Conservation (phyloP, 75 land plant genomes). For the Selaginella moellendorffii region DNA sequence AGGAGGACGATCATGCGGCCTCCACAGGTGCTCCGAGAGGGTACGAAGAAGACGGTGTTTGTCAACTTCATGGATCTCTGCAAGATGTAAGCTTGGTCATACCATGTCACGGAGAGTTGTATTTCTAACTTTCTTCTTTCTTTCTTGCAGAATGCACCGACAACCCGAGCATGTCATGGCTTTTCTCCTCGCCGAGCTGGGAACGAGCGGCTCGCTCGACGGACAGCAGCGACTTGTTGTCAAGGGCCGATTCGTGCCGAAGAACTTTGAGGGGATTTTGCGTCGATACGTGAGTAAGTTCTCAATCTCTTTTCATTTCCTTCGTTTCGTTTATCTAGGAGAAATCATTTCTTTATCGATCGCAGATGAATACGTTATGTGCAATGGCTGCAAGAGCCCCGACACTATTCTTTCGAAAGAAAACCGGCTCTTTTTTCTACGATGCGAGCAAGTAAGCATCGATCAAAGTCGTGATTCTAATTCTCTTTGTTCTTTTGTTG, state of each 20-base stretch:
- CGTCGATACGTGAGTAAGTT: constrained; percentile 76
- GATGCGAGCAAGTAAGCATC: constrained; percentile 67
- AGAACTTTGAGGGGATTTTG: constrained; percentile 74
- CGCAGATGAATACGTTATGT: constrained; percentile 87
- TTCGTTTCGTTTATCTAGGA: background rate
- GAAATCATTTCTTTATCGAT: background rate
- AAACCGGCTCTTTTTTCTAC: constrained; percentile 69
- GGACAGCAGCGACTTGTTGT: constrained; percentile 77
- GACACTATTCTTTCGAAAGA: constrained; percentile 86
- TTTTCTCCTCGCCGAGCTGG: constrained; percentile 75
- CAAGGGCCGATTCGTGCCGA: constrained; percentile 82
- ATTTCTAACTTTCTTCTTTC: background rate
- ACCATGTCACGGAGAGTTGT: background rate
- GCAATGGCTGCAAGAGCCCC: constrained; percentile 83
- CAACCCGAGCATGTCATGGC: constrained; percentile 89
- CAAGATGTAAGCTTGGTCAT: constrained; percentile 46
- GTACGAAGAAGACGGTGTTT: constrained; percentile 89
- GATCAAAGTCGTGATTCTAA: too few species aligned
- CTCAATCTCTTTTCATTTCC: background rate
- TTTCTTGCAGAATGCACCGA: constrained; percentile 60
- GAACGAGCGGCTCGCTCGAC: constrained; percentile 88
- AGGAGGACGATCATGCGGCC: constrained; percentile 92
- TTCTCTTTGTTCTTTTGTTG: constrained; percentile 7
- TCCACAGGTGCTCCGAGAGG: constrained; percentile 88
- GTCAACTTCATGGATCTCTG: constrained; percentile 95